Percentiles rank a stretch among this genome's conserved stretches.
These are phyloP conservation scores for Cutaneotrichosporon spelunceum DNA, from an alignment of 1,284 basidiomycete species.

Conservation along the genomic window DNA sequence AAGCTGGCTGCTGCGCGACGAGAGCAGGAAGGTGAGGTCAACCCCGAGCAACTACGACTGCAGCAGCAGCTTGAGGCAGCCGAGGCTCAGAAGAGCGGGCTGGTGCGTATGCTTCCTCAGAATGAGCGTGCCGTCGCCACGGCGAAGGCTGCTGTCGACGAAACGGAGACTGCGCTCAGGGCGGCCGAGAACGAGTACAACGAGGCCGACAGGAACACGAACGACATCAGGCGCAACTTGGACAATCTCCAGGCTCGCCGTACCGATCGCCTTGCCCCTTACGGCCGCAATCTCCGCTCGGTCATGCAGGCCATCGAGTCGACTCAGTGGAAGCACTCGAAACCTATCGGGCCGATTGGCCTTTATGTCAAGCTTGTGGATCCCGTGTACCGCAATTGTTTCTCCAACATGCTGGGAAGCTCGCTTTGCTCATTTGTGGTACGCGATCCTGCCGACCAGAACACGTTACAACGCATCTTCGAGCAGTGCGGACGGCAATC, in stretches of 20 bases:
- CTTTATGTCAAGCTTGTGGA: slow-evolving; percentile 70
- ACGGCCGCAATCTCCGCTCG: slow-evolving; percentile 23
- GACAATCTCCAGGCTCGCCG: slow-evolving; percentile 3
- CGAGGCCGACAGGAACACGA: background rate
- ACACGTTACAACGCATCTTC: slow-evolving; percentile 63
- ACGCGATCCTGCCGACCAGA: slow-evolving; percentile 67
- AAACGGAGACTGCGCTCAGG: background rate
- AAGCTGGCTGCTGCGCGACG: slow-evolving; percentile 1
- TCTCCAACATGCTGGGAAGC: slow-evolving; percentile 64
- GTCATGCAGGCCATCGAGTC: slow-evolving; percentile 60
- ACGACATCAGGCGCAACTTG: background rate
- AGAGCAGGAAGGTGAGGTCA: slow-evolving; percentile 7
- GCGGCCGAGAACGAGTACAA: background rate
- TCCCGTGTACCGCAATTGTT: slow-evolving; percentile 62
- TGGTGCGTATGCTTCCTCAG: background rate
- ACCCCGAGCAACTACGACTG: background rate
- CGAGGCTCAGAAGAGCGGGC: background rate
- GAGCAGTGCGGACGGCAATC: slow-evolving; percentile 37
- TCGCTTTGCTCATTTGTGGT: slow-evolving; percentile 73
- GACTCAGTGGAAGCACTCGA: slow-evolving; percentile 63
- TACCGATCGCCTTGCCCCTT: background rate
- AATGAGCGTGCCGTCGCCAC: background rate
- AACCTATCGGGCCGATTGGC: slow-evolving; percentile 85
- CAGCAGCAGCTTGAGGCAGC: background rate
- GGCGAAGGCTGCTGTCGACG: background rate